Conservation (phyloP, 192 early-diverging fungal species). For the Entrophospora sp. region DNA sequence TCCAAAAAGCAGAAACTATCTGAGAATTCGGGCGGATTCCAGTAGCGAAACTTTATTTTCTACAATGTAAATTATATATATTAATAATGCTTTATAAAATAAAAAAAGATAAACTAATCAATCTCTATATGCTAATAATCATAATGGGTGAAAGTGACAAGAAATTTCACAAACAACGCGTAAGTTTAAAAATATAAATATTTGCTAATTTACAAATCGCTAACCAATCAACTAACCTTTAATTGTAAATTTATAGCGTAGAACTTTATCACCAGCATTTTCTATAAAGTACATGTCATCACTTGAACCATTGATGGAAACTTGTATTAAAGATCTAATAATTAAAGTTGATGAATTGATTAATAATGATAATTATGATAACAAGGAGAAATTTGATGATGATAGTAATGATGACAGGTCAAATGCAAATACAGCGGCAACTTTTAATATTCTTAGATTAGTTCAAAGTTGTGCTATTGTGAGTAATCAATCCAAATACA, state of each 20-base stretch:
- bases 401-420: no score
- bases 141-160: not conserved
- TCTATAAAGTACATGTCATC: conserved; percentile 40
- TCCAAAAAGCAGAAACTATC: not conserved
- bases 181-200: not conserved
- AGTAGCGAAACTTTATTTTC: not conserved
- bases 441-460: conserved; percentile 29
- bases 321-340: conserved; percentile 23
- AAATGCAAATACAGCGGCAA: no score
- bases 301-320: conserved; percentile 34
- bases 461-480: conserved; percentile 27
- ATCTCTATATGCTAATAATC: not conserved
- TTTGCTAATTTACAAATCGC: not conserved
- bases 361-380: not conserved
- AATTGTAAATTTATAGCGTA: conserved; percentile 29
- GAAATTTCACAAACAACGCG: conserved; percentile 6
- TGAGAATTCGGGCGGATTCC: not conserved
- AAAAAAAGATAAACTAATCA: no score
- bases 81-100: no score
- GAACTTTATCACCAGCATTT: conserved; percentile 45
- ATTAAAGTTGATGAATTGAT: conserved; percentile 27
- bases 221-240: not conserved
- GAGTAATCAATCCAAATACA: not conserved
- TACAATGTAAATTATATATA: not conserved
- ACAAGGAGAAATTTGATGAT: not conserved